phyloP scores from a whole-genome alignment of 2,329 filamentous ascomycete species.

The Immersiporthe knoxdaviesiana region DNA sequence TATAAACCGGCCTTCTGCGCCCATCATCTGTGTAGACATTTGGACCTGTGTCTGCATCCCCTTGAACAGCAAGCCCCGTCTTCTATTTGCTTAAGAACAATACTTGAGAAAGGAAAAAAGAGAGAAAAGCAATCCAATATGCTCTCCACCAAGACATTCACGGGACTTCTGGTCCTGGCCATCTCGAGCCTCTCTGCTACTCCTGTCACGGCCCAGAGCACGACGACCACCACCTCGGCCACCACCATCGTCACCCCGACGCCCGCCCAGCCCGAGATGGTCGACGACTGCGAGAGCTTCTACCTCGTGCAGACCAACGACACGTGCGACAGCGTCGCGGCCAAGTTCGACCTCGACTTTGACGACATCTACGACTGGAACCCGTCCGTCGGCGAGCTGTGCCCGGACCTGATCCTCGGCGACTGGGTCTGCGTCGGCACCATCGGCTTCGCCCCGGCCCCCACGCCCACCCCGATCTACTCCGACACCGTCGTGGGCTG shows the following conservation, averaged over 20 bases:
- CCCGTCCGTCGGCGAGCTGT: not conserved
- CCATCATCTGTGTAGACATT: not conserved
- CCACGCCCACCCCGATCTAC: conserved; percentile 6
- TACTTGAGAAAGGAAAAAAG: not conserved
- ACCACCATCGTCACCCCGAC: conserved; percentile 12
- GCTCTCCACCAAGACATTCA: not conserved
- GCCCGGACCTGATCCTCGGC: conserved; percentile 1
- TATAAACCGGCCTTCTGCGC: not conserved
- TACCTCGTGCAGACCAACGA: conserved; percentile 11
- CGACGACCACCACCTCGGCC: not conserved
- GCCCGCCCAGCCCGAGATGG: conserved; percentile 18
- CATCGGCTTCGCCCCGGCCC: not conserved
- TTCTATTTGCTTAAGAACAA: not conserved
- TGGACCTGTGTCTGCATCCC: not conserved
- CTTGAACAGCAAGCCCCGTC: not conserved
- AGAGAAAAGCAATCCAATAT: not conserved
- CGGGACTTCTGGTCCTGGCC: conserved; percentile 2
- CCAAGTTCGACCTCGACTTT: not conserved
- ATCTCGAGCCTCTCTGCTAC: not conserved
- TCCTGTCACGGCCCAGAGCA: not conserved
- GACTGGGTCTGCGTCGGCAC: conserved; percentile 11
- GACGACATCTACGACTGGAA: conserved; percentile 7
- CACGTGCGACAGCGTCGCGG: not conserved
- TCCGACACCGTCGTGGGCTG: conserved; percentile 1
- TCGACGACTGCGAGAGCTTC: conserved; percentile 11